These are phyloP conservation scores for Aspergillus pseudoglaucus DNA, from an alignment of 2,329 filamentous ascomycete genomes.

Conservation along the genomic window DNA sequence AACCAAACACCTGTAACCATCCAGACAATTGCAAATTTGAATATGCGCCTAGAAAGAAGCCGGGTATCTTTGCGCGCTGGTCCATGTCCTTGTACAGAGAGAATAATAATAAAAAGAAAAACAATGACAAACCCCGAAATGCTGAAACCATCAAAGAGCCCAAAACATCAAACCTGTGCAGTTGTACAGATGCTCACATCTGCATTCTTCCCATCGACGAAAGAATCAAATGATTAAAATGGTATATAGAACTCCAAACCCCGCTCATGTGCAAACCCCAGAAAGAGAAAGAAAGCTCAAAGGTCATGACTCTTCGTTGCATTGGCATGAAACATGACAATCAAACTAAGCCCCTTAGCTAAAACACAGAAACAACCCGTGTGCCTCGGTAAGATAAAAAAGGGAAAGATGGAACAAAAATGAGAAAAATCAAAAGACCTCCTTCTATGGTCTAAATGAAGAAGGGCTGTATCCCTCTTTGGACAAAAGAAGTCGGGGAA, in stretches of 20 bases:
- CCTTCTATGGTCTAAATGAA: constrained; percentile 15
- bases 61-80: too few species aligned
- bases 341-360: constrained; percentile 19
- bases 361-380: constrained; percentile 12
- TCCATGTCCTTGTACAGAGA: neutral
- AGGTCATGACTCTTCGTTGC: constrained; percentile 35
- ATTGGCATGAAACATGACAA: constrained; percentile 31
- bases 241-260: too few species aligned
- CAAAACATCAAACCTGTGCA: neutral
- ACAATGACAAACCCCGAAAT: constrained; percentile 6
- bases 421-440: constrained; percentile 13
- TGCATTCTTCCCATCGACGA: too few species aligned
- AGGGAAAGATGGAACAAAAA: constrained; percentile 9
- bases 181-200: too few species aligned
- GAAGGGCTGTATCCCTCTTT: constrained; percentile 8
- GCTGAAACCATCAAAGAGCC: constrained; percentile 6
- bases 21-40: too few species aligned
- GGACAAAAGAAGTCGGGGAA: constrained; percentile 3
- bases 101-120: constrained; percentile 2
- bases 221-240: too few species aligned
- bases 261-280: neutral
- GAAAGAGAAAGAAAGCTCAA: constrained; percentile 11
- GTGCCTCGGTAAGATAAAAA: constrained; percentile 18
- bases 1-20: too few species aligned
- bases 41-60: too few species aligned